Base-by-base conservation (phyloP, 2,329 filamentous ascomycete genomes). In the Stachybotrys chlorohalonatus region DNA sequence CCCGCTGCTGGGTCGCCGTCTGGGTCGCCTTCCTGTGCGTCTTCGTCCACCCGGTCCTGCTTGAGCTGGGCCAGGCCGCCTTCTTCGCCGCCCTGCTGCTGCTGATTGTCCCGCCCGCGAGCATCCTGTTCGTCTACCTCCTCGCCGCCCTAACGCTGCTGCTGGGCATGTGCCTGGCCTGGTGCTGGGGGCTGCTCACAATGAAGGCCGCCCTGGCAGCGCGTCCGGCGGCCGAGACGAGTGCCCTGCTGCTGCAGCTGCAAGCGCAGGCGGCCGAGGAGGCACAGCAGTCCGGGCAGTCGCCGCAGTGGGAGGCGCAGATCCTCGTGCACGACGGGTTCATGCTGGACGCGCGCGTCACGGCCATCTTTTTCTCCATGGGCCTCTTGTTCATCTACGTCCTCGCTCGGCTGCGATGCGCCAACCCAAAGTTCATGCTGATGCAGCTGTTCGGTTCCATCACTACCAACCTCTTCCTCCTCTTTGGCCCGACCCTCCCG, bases 191-290 rank as follows among this genome's bases (percentile, higher is more conserved):
- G 4, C 64, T 76, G 2, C 63, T 78, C 49, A 65, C 70, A 0
- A 78, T 77, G 75, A 75, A 77, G 56, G 75, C 75, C 2, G 77
- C 75, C 3, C 56, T 70, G 8, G 73, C 75, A 1, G 69, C 70
- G 2, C 65, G 76, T 13, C 68, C 75, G 2, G 66, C 64, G 5
- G 61, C 67, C 0, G 70, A 73, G 7, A 73, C 70, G 0, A 66
- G 71, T 51, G 66, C 67, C 1, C 60, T 56, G 50, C 54, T 73
- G 4, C 61, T 62, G 7, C 61, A 65, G 0, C 60, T 79, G 30
- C 66, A 70, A 51, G 59, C 67, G 17, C 61, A 67, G 36, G 73
- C 71, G 1, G 72, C 63, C n/a, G 53, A 63, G 6, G 65, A 64
- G 3, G 71, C 71, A 1, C 57, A 64, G 8, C 55, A 61, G 2